phyloP scores from a whole-genome alignment of 2,329 filamentous ascomycete genomes.

The Trematosphaeria pertusa region DNA sequence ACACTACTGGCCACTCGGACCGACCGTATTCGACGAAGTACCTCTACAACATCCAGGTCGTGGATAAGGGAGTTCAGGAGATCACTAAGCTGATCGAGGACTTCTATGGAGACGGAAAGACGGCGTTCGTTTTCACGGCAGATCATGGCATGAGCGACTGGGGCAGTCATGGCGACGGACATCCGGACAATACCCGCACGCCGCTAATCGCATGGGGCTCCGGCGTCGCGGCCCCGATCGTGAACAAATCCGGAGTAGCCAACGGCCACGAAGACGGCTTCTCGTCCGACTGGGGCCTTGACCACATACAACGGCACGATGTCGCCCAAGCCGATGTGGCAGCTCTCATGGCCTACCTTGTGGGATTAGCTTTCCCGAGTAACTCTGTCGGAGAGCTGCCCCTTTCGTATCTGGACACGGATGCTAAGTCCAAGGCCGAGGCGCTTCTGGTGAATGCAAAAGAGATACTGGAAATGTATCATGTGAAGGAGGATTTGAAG shows the following conservation, averaged over 20 bases:
- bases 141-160: slow-evolving; percentile 99
- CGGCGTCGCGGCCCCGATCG: slow-evolving; percentile 78
- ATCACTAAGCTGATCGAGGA: slow-evolving; percentile 80
- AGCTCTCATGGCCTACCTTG: slow-evolving; percentile 92
- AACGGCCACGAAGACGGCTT: slow-evolving; percentile 87
- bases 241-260: slow-evolving; percentile 63
- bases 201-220: slow-evolving; percentile 94
- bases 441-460: slow-evolving; percentile 84
- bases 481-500: slow-evolving; percentile 89
- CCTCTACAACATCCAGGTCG: slow-evolving; percentile 89
- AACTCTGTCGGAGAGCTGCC: slow-evolving; percentile 96
- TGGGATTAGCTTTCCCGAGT: slow-evolving; percentile 86
- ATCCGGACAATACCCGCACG: slow-evolving; percentile 95
- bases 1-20: slow-evolving; percentile 86
- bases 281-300: slow-evolving; percentile 86
- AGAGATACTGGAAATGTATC: slow-evolving; percentile 93
- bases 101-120: slow-evolving; percentile 84
- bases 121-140: slow-evolving; percentile 94
- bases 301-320: slow-evolving; percentile 83
- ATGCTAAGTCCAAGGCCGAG: slow-evolving; percentile 77
- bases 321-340: slow-evolving; percentile 94
- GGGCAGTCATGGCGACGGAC: slow-evolving; percentile 98
- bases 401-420: slow-evolving; percentile 77
- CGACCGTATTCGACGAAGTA: slow-evolving; percentile 96
- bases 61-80: slow-evolving; percentile 88